phyloP scores from a whole-genome alignment of 805 yeast species.

The Myxozyma kluyveri region DNA sequence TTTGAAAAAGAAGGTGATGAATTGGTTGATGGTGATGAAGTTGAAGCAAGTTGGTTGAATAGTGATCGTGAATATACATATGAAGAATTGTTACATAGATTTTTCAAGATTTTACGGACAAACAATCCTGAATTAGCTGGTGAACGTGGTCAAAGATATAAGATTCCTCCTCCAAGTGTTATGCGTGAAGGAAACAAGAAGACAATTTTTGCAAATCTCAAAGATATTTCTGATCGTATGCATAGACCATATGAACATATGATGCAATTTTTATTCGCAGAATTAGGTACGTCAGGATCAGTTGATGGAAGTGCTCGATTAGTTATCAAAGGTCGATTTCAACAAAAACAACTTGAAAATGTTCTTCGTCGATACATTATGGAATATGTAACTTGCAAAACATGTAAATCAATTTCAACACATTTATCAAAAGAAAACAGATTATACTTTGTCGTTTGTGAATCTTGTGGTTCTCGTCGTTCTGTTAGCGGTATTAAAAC shows the following conservation, averaged over 20 bases:
- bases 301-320: constrained; percentile 97
- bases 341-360: constrained; percentile 94
- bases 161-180: constrained; percentile 96
- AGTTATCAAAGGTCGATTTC: constrained; percentile 96
- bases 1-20: constrained; percentile 34
- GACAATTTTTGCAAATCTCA: constrained; percentile 93
- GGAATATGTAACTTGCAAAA: constrained; percentile 98
- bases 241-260: constrained; percentile 97
- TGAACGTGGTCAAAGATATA: constrained; percentile 85
- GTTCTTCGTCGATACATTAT: constrained; percentile 93
- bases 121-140: constrained; percentile 99
- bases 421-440: constrained; percentile 96
- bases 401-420: constrained; percentile 97
- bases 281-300: constrained; percentile 98
- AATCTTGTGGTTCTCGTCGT: constrained; percentile 95
- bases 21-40: constrained; percentile 24
- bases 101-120: constrained; percentile 78
- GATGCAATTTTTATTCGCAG: constrained; percentile 94
- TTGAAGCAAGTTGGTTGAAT: constrained; percentile 30
- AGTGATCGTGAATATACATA: constrained; percentile 65
- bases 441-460: constrained; percentile 95
- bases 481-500: constrained; percentile 96
- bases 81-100: constrained; percentile 73
- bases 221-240: constrained; percentile 87
- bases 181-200: constrained; percentile 96